A percentile compares a stretch with the other conserved stretches of the same genome.
phyloP scores from a whole-genome alignment of 345 rosid genomes.

The Citrus hindsii region DNA sequence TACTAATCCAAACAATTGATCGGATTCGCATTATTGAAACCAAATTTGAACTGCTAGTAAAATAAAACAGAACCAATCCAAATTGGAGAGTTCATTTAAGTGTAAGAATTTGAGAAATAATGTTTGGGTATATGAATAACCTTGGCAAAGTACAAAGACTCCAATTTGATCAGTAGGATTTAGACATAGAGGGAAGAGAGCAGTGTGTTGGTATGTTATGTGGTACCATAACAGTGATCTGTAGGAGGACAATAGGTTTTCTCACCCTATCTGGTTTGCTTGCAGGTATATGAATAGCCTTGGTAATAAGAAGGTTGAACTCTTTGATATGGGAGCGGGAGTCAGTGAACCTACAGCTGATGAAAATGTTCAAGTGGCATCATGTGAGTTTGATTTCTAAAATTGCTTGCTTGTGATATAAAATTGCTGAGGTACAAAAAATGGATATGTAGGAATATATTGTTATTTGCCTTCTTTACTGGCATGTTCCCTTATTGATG shows the following conservation, averaged over 20 bases:
- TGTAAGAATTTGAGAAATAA: neutral
- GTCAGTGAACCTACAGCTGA: conserved; percentile 81
- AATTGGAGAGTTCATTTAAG: neutral
- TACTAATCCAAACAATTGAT: neutral
- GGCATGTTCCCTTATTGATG: neutral
- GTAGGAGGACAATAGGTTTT: neutral
- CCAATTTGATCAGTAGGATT: neutral
- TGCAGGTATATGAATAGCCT: conserved; percentile 85
- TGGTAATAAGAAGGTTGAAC: conserved; percentile 89
- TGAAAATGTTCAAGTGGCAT: conserved; percentile 88
- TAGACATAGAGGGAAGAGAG: neutral
- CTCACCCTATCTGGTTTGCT: conserved; percentile 12
- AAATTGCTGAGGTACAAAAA: neutral
- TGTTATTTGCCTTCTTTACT: neutral
- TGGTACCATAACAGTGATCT: neutral
- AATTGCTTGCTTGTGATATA: neutral
- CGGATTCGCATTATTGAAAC: neutral
- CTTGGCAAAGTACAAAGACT: neutral
- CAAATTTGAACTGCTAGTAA: neutral
- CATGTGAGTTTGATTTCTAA: conserved; percentile 44
- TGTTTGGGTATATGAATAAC: neutral
- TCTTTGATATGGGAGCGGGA: conserved; percentile 92
- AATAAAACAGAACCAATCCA: neutral
- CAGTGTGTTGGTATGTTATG: neutral
- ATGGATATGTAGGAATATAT: neutral